These are phyloP conservation scores for Gloeopeniophorella convolvens DNA, from an alignment of 768 basidiomycete species.

Conservation along the genomic window DNA sequence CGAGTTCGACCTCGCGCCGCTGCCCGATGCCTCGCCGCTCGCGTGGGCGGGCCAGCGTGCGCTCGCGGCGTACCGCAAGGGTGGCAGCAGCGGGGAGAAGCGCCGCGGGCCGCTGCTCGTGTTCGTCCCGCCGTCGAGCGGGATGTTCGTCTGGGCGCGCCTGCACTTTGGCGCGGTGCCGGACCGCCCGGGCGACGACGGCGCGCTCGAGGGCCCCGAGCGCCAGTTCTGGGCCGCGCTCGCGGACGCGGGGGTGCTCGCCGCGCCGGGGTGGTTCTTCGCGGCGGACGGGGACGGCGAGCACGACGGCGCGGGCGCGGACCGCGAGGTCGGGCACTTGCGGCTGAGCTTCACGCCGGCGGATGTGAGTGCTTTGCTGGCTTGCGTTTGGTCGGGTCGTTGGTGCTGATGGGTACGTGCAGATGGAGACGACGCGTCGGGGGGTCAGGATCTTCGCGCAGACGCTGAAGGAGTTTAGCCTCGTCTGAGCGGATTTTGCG, in stretches of 20 bases:
- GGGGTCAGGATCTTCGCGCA: conserved; percentile 14
- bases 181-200: conserved; percentile 29
- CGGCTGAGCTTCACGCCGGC: conserved; percentile 51
- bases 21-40: conserved; percentile 25
- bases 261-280: conserved; percentile 57
- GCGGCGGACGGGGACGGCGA: conserved; percentile 26
- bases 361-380: conserved; percentile 33
- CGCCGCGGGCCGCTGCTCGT: conserved; percentile 41
- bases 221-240: conserved; percentile 54
- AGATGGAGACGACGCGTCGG: conserved; percentile 17
- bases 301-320: conserved; percentile 17
- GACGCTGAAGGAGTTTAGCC: conserved; percentile 12
- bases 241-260: conserved; percentile 54
- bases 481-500: no score
- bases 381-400: neutral
- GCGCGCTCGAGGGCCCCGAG: conserved; percentile 36
- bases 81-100: conserved; percentile 29
- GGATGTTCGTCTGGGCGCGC: conserved; percentile 77
- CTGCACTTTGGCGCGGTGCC: conserved; percentile 58
- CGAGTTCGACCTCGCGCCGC: conserved; percentile 50
- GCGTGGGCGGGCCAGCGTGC: conserved; percentile 34
- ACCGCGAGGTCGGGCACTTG: conserved; percentile 40
- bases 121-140: conserved; percentile 71
- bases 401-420: conserved; percentile 1
- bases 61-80: conserved; percentile 38